Evolutionary conservation across 2,329 filamentous ascomycete genomes (phyloP).

Genomic region (Mycosphaerella arachidis): DNA sequence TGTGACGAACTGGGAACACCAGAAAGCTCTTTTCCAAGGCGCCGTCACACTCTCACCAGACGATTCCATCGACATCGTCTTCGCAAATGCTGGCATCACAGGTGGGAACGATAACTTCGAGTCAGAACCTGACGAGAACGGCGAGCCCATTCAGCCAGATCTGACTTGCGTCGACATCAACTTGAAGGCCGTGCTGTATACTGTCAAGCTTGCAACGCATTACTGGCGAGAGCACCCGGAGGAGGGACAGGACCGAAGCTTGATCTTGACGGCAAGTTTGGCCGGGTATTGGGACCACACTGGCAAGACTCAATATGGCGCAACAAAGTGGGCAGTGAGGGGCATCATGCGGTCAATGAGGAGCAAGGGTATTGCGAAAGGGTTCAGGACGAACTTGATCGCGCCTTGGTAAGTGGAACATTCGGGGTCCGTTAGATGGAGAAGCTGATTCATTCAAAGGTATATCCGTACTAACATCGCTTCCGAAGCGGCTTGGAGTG

Average conservation of each 20-base stretch:
- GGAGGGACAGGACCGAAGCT: neutral
- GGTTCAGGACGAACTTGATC: neutral
- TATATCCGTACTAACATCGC: neutral
- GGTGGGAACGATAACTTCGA: slow-evolving; percentile 15
- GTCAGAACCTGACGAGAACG: slow-evolving; percentile 1
- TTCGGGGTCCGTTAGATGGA: neutral
- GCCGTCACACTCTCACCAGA: slow-evolving; percentile 14
- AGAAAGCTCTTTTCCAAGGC: slow-evolving; percentile 23
- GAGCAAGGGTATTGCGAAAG: neutral
- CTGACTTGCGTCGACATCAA: neutral
- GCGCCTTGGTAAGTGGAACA: neutral
- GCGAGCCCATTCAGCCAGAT: slow-evolving; percentile 1
- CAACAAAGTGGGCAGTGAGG: neutral
- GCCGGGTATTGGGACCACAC: neutral
- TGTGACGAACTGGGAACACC: slow-evolving; percentile 25
- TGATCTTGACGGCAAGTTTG: slow-evolving; percentile 3
- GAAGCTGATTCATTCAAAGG: neutral
- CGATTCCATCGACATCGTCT: slow-evolving; percentile 19
- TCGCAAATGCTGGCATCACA: slow-evolving; percentile 26
- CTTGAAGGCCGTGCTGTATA: neutral
- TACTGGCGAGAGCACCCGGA: neutral
- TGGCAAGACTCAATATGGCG: neutral
- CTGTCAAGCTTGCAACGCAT: slow-evolving; percentile 1
- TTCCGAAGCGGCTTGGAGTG: neutral
- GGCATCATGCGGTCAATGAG: slow-evolving; percentile 1